Conservation (phyloP, 202 grass and related monocot species). For the Carex arenaria region DNA sequence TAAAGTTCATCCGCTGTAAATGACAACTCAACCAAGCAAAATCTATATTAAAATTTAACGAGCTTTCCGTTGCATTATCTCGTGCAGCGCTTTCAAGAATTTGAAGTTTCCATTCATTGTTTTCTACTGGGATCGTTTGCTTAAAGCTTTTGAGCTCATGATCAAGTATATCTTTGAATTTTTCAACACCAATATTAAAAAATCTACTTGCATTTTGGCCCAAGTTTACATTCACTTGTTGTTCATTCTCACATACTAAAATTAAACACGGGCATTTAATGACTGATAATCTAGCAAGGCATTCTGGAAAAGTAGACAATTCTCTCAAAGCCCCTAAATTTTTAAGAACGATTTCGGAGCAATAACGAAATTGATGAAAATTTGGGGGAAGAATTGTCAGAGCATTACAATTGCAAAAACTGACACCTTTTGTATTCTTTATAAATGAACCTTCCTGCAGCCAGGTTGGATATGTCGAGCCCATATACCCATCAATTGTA, state of each 20-base stretch:
- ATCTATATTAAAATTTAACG: too few relatives aligned
- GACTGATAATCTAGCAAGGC: too few relatives aligned
- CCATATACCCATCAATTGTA: too few relatives aligned
- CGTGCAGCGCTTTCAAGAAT: background rate
- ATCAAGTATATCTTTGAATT: background rate
- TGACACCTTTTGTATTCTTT: background rate
- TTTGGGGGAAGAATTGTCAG: too few relatives aligned
- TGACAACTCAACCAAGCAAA: background rate
- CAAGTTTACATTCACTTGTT: too few relatives aligned
- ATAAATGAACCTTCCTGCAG: background rate
- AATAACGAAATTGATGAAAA: background rate
- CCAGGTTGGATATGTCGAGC: background rate
- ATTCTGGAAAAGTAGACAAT: too few relatives aligned
- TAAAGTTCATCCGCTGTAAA: background rate
- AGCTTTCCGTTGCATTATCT: too few relatives aligned
- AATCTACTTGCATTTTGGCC: too few relatives aligned
- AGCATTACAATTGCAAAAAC: background rate
- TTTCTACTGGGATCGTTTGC: background rate
- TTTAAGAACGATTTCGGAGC: background rate
- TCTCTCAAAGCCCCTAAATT: too few relatives aligned
- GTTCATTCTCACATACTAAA: too few relatives aligned
- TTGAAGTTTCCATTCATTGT: background rate
- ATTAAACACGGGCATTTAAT: too few relatives aligned
- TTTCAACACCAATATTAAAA: background rate
- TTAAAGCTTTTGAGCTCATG: background rate